Evolutionary conservation across 2,329 filamentous ascomycete genomes (phyloP).

Genomic region (Aspergillus carbonarius): DNA sequence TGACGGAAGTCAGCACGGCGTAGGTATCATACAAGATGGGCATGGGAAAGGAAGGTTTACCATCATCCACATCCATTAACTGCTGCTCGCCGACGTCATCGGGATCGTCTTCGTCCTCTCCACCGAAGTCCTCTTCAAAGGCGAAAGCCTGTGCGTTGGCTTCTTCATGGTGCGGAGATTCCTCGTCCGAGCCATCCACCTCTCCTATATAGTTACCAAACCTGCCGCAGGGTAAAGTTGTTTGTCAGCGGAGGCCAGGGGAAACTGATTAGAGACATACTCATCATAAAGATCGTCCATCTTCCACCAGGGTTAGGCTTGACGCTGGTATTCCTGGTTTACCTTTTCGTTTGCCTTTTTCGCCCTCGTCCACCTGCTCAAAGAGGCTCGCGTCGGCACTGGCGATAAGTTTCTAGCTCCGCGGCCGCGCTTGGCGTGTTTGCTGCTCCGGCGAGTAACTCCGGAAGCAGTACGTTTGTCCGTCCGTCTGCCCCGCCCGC

Average conservation of each 20-base stretch:
- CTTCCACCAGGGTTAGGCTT: conserved; percentile 9
- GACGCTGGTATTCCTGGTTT: neutral
- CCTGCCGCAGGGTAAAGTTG: conserved; percentile 48
- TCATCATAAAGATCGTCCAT: conserved; percentile 99
- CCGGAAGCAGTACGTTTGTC: conserved; percentile 7
- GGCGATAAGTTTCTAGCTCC: neutral
- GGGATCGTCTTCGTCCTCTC: conserved; percentile 59
- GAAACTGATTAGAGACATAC: conserved; percentile 48
- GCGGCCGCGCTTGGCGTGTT: conserved; percentile 10
- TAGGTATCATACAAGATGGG: neutral
- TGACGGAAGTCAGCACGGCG: conserved; percentile 34
- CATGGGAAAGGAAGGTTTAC: conserved; percentile 44
- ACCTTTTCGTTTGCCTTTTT: neutral
- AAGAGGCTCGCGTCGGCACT: neutral
- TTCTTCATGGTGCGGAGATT: conserved; percentile 67
- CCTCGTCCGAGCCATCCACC: conserved; percentile 84
- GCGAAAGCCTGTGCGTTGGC: conserved; percentile 77
- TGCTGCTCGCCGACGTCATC: conserved; percentile 70
- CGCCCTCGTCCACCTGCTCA: neutral
- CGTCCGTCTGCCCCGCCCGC: neutral
- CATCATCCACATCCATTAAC: conserved; percentile 93
- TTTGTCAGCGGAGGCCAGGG: conserved; percentile 12
- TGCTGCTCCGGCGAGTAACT: conserved; percentile 2
- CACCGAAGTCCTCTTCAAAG: conserved; percentile 67
- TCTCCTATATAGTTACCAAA: conserved; percentile 99